Evolutionary conservation across 2,329 filamentous ascomycete species (phyloP).

Genomic region (Ophiocordyceps sinensis): DNA sequence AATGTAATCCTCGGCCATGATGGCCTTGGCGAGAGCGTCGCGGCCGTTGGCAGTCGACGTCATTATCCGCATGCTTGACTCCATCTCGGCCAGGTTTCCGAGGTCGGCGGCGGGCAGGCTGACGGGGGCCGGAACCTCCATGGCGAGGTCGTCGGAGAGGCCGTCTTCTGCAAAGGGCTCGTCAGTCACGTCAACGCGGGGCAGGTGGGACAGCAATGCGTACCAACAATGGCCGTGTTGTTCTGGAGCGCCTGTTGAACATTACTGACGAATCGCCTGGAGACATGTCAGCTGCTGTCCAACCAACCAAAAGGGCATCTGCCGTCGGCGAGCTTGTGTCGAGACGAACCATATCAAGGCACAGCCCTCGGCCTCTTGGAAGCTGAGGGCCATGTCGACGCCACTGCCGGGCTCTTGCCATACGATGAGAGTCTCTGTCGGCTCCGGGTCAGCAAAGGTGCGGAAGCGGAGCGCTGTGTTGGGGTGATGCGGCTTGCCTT

Average conservation of each 20-base stretch:
- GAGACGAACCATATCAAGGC: constrained; percentile 65
- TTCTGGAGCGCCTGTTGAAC: constrained; percentile 62
- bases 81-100: constrained; percentile 71
- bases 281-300: constrained; percentile 7
- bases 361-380: constrained; percentile 94
- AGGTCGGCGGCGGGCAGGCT: constrained; percentile 67
- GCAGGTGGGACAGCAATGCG: neutral
- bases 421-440: constrained; percentile 83
- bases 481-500: constrained; percentile 45
- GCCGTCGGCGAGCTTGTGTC: neutral
- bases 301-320: neutral
- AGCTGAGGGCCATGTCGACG: constrained; percentile 94
- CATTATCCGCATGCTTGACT: constrained; percentile 67
- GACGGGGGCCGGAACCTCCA: constrained; percentile 58
- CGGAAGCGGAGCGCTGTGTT: constrained; percentile 2
- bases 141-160: constrained; percentile 69
- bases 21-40: constrained; percentile 75
- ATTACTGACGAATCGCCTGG: constrained; percentile 79
- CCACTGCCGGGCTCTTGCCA: constrained; percentile 81
- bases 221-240: constrained; percentile 9
- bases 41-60: constrained; percentile 62
- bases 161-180: constrained; percentile 49
- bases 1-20: constrained; percentile 78
- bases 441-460: constrained; percentile 11
- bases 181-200: constrained; percentile 10